phyloP scores from a whole-genome alignment of 148 eudicot genomes.

The Rhododendron griersonianum region DNA sequence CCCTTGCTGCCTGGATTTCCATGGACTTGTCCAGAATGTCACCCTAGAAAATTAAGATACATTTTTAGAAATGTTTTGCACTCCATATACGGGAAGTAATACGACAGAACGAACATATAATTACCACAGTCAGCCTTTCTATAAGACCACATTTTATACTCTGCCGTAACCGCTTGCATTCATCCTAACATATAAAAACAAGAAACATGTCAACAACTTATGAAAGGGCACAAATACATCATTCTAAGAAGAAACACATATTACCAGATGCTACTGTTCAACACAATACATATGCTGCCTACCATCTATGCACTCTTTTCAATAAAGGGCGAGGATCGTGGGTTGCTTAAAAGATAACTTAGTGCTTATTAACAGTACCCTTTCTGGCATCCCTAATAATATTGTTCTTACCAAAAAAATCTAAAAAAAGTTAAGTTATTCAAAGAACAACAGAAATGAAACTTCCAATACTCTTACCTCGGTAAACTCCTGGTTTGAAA shows the following conservation, averaged over 20 bases:
- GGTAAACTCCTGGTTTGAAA: constrained; percentile 94
- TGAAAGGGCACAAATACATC: constrained; percentile 5
- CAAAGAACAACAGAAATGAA: not conserved
- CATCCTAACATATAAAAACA: constrained; percentile 54
- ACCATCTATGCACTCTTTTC: not conserved
- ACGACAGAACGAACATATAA: constrained; percentile 1
- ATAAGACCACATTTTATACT: constrained; percentile 96
- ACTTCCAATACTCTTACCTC: constrained; percentile 51
- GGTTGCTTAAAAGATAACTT: not conserved
- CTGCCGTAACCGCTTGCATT: constrained; percentile 94
- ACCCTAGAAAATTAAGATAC: constrained; percentile 51
- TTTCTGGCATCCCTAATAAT: not conserved
- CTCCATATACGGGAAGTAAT: not conserved
- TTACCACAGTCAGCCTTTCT: constrained; percentile 84
- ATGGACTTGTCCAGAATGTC: constrained; percentile 87
- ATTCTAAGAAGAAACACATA: not conserved
- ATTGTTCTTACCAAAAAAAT: not conserved
- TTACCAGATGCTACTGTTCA: not conserved
- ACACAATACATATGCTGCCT: not conserved
- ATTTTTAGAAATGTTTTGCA: constrained; percentile 9
- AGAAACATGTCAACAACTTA: constrained; percentile 21
- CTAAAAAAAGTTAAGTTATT: not conserved
- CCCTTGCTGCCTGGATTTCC: constrained; percentile 82
- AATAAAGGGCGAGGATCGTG: not conserved
- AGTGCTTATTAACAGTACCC: not conserved